Evolutionary conservation across 768 basidiomycete species (phyloP).

Genomic region (Pisolithus tinctorius): DNA sequence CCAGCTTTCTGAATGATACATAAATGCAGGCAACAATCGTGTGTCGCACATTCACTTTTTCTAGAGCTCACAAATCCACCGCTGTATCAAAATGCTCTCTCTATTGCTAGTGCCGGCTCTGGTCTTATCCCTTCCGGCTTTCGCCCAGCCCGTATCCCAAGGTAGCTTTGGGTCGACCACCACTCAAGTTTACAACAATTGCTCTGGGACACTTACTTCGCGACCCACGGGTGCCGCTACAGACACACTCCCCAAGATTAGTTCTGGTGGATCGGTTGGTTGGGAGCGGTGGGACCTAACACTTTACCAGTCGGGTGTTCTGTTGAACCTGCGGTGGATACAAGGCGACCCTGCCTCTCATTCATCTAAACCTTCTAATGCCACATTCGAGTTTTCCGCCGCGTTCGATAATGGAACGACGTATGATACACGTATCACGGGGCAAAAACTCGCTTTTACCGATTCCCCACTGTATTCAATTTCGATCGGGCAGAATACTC

Average conservation of each 20-base stretch:
- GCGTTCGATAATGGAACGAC: slow-evolving; percentile 8
- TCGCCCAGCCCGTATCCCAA: background rate
- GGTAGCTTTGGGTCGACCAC: slow-evolving; percentile 4
- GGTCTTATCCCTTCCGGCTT: background rate
- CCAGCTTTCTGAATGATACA: no score
- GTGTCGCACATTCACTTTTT: no score
- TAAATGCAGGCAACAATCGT: no score
- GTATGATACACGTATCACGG: slow-evolving; percentile 1
- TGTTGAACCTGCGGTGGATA: slow-evolving; percentile 7
- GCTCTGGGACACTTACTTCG: slow-evolving; percentile 5
- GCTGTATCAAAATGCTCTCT: no score
- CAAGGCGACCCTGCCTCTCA: slow-evolving; percentile 8
- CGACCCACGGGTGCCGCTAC: slow-evolving; percentile 3
- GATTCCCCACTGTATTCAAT: slow-evolving; percentile 7
- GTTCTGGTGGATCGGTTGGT: background rate
- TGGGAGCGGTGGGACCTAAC: slow-evolving; percentile 10
- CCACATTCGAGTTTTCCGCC: slow-evolving; percentile 9
- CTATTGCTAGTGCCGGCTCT: background rate
- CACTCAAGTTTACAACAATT: slow-evolving; percentile 10
- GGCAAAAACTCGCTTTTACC: slow-evolving; percentile 4
- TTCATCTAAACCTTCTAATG: background rate
- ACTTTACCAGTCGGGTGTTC: slow-evolving; percentile 5
- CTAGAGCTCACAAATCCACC: no score
- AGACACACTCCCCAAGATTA: slow-evolving; percentile 11
- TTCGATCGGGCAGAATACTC: slow-evolving; percentile 7